Base-by-base conservation (phyloP, 2,329 filamentous ascomycete species). In the Arthrobotrys conoides region DNA sequence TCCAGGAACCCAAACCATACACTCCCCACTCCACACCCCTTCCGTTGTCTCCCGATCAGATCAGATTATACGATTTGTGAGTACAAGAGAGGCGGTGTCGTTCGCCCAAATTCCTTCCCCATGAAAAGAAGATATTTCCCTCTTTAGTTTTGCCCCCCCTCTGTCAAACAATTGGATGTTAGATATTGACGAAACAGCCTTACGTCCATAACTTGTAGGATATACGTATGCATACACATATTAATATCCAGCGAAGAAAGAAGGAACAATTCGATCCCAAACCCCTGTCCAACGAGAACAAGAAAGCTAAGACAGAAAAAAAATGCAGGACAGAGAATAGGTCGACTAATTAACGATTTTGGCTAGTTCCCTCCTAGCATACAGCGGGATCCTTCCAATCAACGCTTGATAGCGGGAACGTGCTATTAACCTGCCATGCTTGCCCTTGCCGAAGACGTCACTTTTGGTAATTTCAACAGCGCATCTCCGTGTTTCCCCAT, bases 41-140 rank as follows among this genome's bases (percentile, higher is more conserved):
- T 61, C 57, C 57, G 57, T 61, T 41, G 57, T 61, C 57, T 61
- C 57, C 57, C 57, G 57, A 61, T n/a, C 57, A 10, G 33, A 61
- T 20, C 33, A 61, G 57, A 61, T 61, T 12, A n/a, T 24, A 8
- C 20, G 16, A 30, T 30, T 30, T 6, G 3, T 30, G 27, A 30
- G 27, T 30, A 30, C 27, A 30, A 30, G 9, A n/a, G 57, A 61
- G 57, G 36, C 57, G 10, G 57, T 61, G 36, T 61, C 55, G 53
- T 27, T 27, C 27, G 53, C 53, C 53, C 30, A 59, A 18, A 59
- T 59, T n/a, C 22, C 30, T 38, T 59, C 14, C 33, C n/a, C 53
- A 38, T 59, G 53, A 3, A 9, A 46, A 8, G 16, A 41, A 55
- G 6, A 30, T 30, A 55, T 33, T 36, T 20, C 16, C 9, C 14